Base-by-base conservation (phyloP, 257 asterid species). In the Schizonepeta tenuifolia region DNA sequence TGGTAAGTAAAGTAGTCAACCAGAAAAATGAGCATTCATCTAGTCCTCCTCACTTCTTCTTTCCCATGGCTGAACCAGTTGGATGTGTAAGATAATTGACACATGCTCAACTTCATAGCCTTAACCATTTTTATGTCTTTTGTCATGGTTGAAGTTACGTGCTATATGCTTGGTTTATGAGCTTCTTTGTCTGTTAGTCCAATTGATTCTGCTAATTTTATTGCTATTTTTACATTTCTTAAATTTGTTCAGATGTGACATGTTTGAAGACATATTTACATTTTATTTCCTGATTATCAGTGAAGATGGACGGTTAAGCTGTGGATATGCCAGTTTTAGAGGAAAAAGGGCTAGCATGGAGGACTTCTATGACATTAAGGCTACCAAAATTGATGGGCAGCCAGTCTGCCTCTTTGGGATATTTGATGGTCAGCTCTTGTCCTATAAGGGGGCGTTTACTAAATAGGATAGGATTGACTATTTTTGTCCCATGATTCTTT, bases 331-430 rank as follows among this genome's bases (percentile, higher is more conserved):
- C 71, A 95, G 98, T 77, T 95, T 88, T 76, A 87, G 97, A 83
- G 99, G 99, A 64, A 95, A 90, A 83, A 87, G 99, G 80, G 89
- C 91, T 51, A 92, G 80, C 88, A 92, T 95, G 99, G 99, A 95
- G 88, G 99, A 95, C 79, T 95, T 90, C 70, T 95, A 82, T 75
- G 99, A 90, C 83, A 88, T 87, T 59, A 92, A 92, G 86, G 83
- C 87, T 73, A 80, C 96, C 74, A 70, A 81, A 73, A 77, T 92
- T 79, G 93, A 85, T 73, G 99, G 90, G 53, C 75, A 86, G 72
- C 62, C 97, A 59, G 90, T 90, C 77, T 87, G 81, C 80, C 87
- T 95, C 79, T 95, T 95, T 57, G 99, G 99, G 72, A 90, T 95
- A 83, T 95, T 95, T 86, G 99, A 95, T 24, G 99, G 99, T 95